These are phyloP conservation scores for Nothophaeocryptopus gaeumannii DNA, from an alignment of 2,329 filamentous ascomycete genomes.

Conservation along the genomic window DNA sequence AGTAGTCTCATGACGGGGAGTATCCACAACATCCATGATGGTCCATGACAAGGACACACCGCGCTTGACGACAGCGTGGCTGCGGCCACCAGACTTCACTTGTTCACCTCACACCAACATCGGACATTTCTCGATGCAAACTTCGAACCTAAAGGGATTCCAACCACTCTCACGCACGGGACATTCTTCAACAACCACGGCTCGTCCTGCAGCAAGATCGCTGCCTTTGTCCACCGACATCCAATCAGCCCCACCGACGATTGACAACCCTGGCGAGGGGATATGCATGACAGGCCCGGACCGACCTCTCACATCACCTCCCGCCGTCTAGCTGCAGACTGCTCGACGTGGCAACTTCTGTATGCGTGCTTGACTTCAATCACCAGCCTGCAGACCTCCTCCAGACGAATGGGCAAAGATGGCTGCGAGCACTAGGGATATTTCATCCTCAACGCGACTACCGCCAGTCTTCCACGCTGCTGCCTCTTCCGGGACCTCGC, in stretches of 20 bases:
- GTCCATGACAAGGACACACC: neutral
- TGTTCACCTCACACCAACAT: neutral
- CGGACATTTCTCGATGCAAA: neutral
- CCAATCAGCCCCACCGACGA: neutral
- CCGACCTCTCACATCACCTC: constrained; percentile 22
- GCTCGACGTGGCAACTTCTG: constrained; percentile 32
- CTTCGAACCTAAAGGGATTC: neutral
- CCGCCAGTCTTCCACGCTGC: constrained; percentile 5
- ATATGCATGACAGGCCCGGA: constrained; percentile 16
- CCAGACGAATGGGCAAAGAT: constrained; percentile 21
- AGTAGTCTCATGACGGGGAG: too few relatives aligned
- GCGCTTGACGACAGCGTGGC: neutral
- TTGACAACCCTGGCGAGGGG: too few relatives aligned
- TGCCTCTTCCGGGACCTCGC: too few relatives aligned
- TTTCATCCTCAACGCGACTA: constrained; percentile 11
- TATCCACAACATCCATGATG: neutral
- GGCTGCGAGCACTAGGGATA: constrained; percentile 17
- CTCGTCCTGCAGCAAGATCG: constrained; percentile 1
- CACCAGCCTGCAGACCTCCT: constrained; percentile 12
- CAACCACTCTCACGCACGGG: neutral
- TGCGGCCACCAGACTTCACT: neutral
- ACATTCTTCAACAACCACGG: constrained; percentile 7
- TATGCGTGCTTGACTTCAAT: constrained; percentile 23
- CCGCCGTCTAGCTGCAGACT: constrained; percentile 23
- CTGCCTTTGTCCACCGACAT: neutral